phyloP scores from a whole-genome alignment of 805 yeast species.

The Suhomyces canberraensis region DNA sequence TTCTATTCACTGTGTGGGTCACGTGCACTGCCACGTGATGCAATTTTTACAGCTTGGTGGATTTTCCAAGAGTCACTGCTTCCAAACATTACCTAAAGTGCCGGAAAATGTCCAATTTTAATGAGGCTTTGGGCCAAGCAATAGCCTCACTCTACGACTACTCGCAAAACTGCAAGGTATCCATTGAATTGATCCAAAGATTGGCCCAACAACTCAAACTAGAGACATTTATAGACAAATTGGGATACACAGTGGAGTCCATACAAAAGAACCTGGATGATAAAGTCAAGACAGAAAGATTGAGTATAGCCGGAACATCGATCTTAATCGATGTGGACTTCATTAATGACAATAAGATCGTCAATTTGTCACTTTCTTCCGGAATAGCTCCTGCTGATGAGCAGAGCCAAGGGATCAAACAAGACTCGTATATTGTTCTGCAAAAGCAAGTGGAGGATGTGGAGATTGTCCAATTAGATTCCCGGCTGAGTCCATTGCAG shows the following conservation, averaged over 20 bases:
- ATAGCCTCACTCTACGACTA: constrained; percentile 29
- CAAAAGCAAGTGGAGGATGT: constrained; percentile 4
- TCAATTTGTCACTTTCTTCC: constrained; percentile 34
- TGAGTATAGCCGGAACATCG: constrained; percentile 41
- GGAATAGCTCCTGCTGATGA: constrained; percentile 12
- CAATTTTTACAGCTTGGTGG: no score
- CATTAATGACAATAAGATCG: constrained; percentile 19
- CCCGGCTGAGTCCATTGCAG: constrained; percentile 9
- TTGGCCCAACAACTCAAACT: constrained; percentile 38
- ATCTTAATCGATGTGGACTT: constrained; percentile 41
- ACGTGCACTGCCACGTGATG: not conserved
- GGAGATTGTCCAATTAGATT: constrained; percentile 13
- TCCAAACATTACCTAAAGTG: no score
- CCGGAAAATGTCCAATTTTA: constrained; percentile 15
- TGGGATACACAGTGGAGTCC: constrained; percentile 20
- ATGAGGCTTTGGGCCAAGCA: constrained; percentile 19
- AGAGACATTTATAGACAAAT: constrained; percentile 41
- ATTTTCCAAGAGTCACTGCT: no score
- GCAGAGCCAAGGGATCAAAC: not conserved
- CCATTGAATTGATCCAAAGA: constrained; percentile 37
- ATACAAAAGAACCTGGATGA: constrained; percentile 2
- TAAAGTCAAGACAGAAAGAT: constrained; percentile 21
- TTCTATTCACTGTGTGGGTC: no score
- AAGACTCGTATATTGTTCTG: not conserved
- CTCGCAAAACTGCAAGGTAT: constrained; percentile 27